Evolutionary conservation across 2,329 filamentous ascomycete genomes (phyloP).

Genomic region (Scolecobasidium constrictum): DNA sequence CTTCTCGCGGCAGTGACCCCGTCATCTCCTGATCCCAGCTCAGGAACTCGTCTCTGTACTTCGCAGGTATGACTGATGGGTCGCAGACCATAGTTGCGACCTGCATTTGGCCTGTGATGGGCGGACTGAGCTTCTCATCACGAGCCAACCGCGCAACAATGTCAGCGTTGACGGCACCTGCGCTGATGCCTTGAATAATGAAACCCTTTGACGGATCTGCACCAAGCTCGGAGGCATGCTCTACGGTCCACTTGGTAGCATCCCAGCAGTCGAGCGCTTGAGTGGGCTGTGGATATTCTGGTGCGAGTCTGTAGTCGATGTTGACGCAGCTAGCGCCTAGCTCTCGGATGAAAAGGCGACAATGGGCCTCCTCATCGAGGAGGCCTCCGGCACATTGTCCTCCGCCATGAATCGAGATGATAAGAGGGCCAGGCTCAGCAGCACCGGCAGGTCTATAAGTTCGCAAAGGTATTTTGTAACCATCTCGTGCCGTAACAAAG

Average conservation of each 20-base stretch:
- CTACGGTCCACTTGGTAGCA: constrained; percentile 27
- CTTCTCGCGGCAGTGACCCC: not conserved
- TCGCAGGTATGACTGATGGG: not conserved
- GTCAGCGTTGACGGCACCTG: constrained; percentile 40
- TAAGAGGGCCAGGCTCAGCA: constrained; percentile 14
- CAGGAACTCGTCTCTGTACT: not conserved
- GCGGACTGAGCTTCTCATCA: constrained; percentile 2
- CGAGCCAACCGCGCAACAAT: constrained; percentile 14
- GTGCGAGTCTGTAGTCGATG: constrained; percentile 41
- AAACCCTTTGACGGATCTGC: constrained; percentile 34
- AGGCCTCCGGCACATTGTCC: constrained; percentile 33
- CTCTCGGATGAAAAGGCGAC: constrained; percentile 26
- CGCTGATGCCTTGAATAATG: constrained; percentile 40
- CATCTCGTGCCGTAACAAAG: constrained; percentile 8
- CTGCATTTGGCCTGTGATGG: not conserved
- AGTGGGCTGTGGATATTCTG: constrained; percentile 39
- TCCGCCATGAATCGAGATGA: constrained; percentile 31
- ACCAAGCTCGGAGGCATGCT: constrained; percentile 16
- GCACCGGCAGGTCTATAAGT: constrained; percentile 6
- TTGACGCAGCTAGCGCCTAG: constrained; percentile 34
- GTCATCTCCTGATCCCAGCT: not conserved
- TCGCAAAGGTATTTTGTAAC: constrained; percentile 7
- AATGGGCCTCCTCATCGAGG: constrained; percentile 31
- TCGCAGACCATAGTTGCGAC: not conserved
- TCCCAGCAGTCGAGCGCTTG: constrained; percentile 39